phyloP scores from a whole-genome alignment of 768 basidiomycete genomes.

The Panaeolus cyanescens region DNA sequence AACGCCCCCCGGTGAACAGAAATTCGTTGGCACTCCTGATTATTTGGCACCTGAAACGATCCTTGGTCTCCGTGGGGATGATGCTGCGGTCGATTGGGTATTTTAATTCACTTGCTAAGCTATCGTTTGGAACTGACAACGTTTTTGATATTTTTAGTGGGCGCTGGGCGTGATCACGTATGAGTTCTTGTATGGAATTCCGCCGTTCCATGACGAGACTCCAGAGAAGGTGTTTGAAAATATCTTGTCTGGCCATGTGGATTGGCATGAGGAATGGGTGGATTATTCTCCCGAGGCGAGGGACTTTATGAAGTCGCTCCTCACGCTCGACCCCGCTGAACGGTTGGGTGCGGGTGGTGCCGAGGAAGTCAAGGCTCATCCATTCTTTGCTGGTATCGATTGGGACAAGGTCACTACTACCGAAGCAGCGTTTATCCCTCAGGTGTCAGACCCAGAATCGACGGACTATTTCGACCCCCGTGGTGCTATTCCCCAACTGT shows the following conservation, averaged over 20 bases:
- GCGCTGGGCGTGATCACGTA: slow-evolving; percentile 97
- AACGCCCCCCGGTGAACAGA: slow-evolving; percentile 83
- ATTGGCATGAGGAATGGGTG: slow-evolving; percentile 95
- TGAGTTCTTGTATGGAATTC: slow-evolving; percentile 95
- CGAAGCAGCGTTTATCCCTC: slow-evolving; percentile 94
- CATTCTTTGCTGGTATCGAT: slow-evolving; percentile 87
- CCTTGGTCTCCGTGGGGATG: slow-evolving; percentile 92
- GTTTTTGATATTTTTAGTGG: slow-evolving; percentile 63
- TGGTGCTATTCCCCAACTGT: slow-evolving; percentile 86
- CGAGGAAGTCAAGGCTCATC: slow-evolving; percentile 90
- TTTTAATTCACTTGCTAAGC: slow-evolving; percentile 16
- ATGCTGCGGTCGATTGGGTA: slow-evolving; percentile 97
- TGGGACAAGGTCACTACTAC: slow-evolving; percentile 90
- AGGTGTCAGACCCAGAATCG: slow-evolving; percentile 93
- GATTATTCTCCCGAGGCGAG: slow-evolving; percentile 84
- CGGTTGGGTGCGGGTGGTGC: slow-evolving; percentile 88
- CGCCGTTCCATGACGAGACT: slow-evolving; percentile 96
- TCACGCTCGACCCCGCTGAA: slow-evolving; percentile 76
- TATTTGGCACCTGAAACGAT: slow-evolving; percentile 97
- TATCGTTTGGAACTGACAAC: slow-evolving; percentile 13
- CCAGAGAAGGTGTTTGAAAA: slow-evolving; percentile 99
- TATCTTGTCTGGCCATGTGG: slow-evolving; percentile 89
- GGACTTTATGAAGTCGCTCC: slow-evolving; percentile 86
- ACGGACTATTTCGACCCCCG: slow-evolving; percentile 99
- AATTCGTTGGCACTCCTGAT: slow-evolving; percentile 97